Conservation (phyloP, 306 rosid genomes). For the Erythrophleum fordii region DNA sequence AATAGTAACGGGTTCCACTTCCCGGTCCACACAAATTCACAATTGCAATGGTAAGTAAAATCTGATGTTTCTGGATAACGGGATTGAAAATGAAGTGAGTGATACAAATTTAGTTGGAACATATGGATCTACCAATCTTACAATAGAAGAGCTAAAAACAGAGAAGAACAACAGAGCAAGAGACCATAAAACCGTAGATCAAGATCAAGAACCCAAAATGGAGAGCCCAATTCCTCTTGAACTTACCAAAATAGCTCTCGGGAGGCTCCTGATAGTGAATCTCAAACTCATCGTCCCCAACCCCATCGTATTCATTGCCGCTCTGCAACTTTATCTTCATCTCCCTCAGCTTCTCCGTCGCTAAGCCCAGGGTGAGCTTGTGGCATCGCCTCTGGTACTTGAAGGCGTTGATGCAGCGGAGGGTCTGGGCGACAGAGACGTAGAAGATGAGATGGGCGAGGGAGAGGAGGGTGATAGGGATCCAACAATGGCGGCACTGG, state of each 20-base stretch:
- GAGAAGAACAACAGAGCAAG: slow-evolving; percentile 66
- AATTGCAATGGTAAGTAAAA: background rate
- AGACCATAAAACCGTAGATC: slow-evolving; percentile 58
- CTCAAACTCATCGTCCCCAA: slow-evolving; percentile 58
- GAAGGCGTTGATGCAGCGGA: slow-evolving; percentile 87
- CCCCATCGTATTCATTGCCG: slow-evolving; percentile 38
- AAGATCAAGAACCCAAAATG: slow-evolving; percentile 70
- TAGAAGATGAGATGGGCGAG: slow-evolving; percentile 84
- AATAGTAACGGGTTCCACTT: background rate
- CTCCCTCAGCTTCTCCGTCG: slow-evolving; percentile 64
- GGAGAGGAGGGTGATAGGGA: slow-evolving; percentile 88
- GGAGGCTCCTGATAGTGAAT: slow-evolving; percentile 75
- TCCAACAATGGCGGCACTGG: slow-evolving; percentile 92
- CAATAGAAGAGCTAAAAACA: slow-evolving; percentile 45
- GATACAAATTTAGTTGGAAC: background rate
- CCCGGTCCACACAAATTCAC: background rate
- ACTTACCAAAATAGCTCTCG: slow-evolving; percentile 67
- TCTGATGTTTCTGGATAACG: background rate
- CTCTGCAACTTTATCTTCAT: slow-evolving; percentile 50
- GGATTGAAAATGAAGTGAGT: background rate
- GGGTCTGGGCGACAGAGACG: slow-evolving; percentile 87
- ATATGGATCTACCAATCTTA: background rate
- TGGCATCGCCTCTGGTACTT: slow-evolving; percentile 89
- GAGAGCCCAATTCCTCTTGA: slow-evolving; percentile 73
- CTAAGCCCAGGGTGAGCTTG: slow-evolving; percentile 66